phyloP scores from a whole-genome alignment of 2,329 filamentous ascomycete species.

The Apiospora saccharicola region DNA sequence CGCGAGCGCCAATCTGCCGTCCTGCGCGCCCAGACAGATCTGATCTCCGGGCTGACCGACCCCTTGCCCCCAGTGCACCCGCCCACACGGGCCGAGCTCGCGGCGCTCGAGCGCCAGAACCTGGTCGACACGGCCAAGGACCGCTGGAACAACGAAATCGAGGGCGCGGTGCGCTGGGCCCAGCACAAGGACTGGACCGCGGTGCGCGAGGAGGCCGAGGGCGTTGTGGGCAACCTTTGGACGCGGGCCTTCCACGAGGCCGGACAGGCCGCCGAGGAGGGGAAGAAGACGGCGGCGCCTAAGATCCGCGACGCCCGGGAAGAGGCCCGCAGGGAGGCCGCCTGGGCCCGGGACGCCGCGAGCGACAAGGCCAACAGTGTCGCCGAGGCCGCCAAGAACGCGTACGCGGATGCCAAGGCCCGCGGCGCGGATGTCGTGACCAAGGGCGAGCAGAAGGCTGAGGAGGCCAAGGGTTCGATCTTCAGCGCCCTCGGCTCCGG shows the following conservation, averaged over 20 bases:
- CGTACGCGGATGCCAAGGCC: slow-evolving; percentile 42
- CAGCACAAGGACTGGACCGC: slow-evolving; percentile 72
- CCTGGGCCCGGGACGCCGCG: slow-evolving; percentile 36
- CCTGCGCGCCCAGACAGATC: slow-evolving; percentile 63
- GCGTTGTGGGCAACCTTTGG: slow-evolving; percentile 55
- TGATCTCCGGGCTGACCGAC: slow-evolving; percentile 61
- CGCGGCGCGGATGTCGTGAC: slow-evolving; percentile 37
- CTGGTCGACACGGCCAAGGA: slow-evolving; percentile 76
- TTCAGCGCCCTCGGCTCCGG: slow-evolving; percentile 50
- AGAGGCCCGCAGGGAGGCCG: slow-evolving; percentile 42
- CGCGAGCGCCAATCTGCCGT: slow-evolving; percentile 65
- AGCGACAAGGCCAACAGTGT: slow-evolving; percentile 40
- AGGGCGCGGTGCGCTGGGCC: slow-evolving; percentile 69
- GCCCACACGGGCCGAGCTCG: slow-evolving; percentile 58
- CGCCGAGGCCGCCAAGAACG: slow-evolving; percentile 41
- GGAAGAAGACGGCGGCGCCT: slow-evolving; percentile 21
- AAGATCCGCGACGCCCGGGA: slow-evolving; percentile 36
- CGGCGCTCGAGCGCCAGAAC: slow-evolving; percentile 59
- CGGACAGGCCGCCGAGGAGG: slow-evolving; percentile 39
- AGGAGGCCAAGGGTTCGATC: slow-evolving; percentile 48
- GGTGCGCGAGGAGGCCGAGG: slow-evolving; percentile 66
- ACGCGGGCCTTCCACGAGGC: slow-evolving; percentile 45
- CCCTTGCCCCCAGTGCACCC: slow-evolving; percentile 54
- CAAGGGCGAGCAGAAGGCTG: slow-evolving; percentile 41
- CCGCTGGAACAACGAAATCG: slow-evolving; percentile 78